phyloP scores from a whole-genome alignment of 2,329 filamentous ascomycete species.

The Sporothrix brunneoviolacea region DNA sequence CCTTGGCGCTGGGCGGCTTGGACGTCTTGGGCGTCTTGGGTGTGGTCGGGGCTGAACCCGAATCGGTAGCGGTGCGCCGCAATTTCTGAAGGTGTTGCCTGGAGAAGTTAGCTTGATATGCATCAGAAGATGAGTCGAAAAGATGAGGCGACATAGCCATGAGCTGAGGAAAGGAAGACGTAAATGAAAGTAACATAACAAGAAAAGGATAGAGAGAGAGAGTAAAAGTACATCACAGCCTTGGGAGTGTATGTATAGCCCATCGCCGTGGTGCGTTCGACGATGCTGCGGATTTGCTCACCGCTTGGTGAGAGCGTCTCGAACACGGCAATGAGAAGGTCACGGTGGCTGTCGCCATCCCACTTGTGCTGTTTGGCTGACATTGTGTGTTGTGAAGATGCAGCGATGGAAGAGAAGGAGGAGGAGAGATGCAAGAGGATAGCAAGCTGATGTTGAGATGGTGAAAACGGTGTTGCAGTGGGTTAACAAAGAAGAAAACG shows the following conservation, averaged over 20 bases:
- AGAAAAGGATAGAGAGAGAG: neutral
- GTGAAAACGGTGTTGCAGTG: neutral
- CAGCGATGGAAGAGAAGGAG: neutral
- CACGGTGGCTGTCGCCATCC: conserved; percentile 24
- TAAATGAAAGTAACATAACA: neutral
- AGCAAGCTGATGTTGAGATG: neutral
- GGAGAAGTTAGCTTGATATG: too few species aligned
- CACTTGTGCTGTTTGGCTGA: conserved; percentile 17
- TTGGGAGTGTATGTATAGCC: conserved; percentile 24
- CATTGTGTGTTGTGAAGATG: neutral
- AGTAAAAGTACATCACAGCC: conserved; percentile 23
- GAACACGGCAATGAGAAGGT: conserved; percentile 23
- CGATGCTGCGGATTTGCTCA: conserved; percentile 21
- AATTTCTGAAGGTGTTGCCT: conserved; percentile 32
- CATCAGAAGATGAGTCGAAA: too few species aligned
- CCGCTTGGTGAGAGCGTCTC: conserved; percentile 21
- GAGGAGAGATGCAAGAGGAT: neutral
- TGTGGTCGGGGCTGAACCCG: conserved; percentile 10
- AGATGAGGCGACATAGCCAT: too few species aligned
- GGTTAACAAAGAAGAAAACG: neutral
- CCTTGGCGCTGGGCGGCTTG: conserved; percentile 15
- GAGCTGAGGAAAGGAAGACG: too few species aligned
- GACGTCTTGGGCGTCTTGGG: conserved; percentile 5
- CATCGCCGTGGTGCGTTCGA: conserved; percentile 19
- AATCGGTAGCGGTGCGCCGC: conserved; percentile 22